phyloP scores from a whole-genome alignment of 176 grass and related monocot species.

The Pharus latifolius region DNA sequence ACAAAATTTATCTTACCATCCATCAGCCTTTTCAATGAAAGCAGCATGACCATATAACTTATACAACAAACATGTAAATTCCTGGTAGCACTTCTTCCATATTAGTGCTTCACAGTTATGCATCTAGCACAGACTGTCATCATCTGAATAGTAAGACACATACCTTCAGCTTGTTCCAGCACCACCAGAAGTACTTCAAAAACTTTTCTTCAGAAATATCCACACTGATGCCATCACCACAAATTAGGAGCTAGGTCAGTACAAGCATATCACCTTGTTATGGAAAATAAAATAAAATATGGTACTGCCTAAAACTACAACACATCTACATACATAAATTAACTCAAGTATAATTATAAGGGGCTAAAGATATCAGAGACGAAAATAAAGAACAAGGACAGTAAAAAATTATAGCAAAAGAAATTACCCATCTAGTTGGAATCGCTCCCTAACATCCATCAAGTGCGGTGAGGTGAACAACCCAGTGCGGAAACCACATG shows the following conservation, averaged over 20 bases:
- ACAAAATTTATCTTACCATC: constrained; percentile 14
- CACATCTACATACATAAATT: neutral
- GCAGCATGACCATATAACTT: neutral
- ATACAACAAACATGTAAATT: neutral
- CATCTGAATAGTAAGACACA: neutral
- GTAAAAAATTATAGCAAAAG: neutral
- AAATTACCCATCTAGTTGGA: constrained; percentile 59
- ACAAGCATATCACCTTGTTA: neutral
- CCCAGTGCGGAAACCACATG: constrained; percentile 55
- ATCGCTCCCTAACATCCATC: constrained; percentile 66
- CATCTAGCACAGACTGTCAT: neutral
- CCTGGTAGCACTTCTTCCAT: neutral
- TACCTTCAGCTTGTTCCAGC: constrained; percentile 83
- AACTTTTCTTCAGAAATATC: constrained; percentile 91
- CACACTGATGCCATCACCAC: constrained; percentile 24
- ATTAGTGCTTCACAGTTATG: neutral
- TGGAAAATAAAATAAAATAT: neutral
- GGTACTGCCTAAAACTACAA: too few relatives aligned
- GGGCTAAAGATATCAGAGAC: neutral
- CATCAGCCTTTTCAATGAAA: constrained; percentile 6
- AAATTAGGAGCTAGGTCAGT: constrained; percentile 9
- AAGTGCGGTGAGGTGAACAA: constrained; percentile 83
- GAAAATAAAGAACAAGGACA: neutral
- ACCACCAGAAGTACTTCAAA: constrained; percentile 82
- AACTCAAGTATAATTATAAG: neutral